Base-by-base conservation (phyloP, 78 protist genomes). In the Salpingoeca rosetta region DNA sequence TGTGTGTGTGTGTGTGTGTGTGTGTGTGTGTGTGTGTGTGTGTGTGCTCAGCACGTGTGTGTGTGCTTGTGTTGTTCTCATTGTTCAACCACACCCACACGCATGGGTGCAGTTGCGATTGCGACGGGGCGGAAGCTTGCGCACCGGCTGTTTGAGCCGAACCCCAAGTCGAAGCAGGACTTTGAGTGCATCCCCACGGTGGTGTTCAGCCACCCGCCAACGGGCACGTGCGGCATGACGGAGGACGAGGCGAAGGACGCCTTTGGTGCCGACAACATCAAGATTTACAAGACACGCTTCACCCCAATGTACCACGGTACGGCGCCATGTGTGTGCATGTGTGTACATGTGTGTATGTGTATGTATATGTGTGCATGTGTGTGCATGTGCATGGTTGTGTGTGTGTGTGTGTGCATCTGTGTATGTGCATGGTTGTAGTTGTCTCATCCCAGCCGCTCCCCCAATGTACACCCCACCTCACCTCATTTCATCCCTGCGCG, bases 91-190 rank as follows among this genome's bases (percentile, higher is more conserved):
- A n/a, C n/a, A n/a, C n/a, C n/a, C n/a, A n/a, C n/a, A n/a, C n/a
- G n/a, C n/a, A n/a, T n/a, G n/a, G n/a, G n/a, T n/a, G 95, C 95
- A 3, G 98, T 95, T 12, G 98, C 98, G 37, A 93, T 95, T n/a
- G 94, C 94, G 40, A 96, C 95, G 25, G 98, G 96, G 45, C 86
- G 96, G 28, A 84, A 91, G 37, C 90, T 93, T 1, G 89, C 93
- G 28, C 93, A 89, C 72, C 92, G 96, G 31, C 79, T 94, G 25
- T 95, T 90, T 42, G 88, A 85, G 87, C 91, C 90, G 57, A 42
- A 89, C 26, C 25, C 77, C 2, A 80, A 57, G 35, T 75, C 80
- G 41, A 80, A 90, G 44, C 87, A 92, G 31, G 91, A 91, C 82
- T 94, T 93, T 89, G 88, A 83, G 39, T 73, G 76, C 84, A 81